phyloP scores from a whole-genome alignment of 1,139 yeast genomes.

The Candida sojae region DNA sequence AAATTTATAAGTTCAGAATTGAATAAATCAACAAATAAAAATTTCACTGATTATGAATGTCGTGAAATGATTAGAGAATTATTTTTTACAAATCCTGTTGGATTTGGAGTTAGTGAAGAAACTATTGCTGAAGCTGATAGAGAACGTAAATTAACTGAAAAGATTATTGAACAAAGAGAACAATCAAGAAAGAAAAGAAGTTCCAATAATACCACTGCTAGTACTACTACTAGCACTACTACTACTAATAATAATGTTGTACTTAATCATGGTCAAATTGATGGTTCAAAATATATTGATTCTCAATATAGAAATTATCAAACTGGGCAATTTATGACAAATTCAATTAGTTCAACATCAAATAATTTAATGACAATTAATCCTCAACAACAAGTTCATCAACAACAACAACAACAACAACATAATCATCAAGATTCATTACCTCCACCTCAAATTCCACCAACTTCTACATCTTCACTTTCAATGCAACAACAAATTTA shows the following conservation, averaged over 20 bases:
- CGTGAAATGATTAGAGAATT: constrained; percentile 54
- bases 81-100: constrained; percentile 57
- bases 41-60: constrained; percentile 55
- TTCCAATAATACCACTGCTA: not conserved
- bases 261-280: not conserved
- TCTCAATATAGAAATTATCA: constrained; percentile 5
- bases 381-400: not conserved
- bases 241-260: too few species aligned
- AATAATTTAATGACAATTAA: constrained; percentile 30
- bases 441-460: constrained; percentile 3
- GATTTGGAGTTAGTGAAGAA: constrained; percentile 57
- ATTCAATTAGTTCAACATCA: not conserved
- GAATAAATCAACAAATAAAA: constrained; percentile 58
- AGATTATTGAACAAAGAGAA: constrained; percentile 31
- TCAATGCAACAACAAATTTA: constrained; percentile 4
- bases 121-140: constrained; percentile 39
- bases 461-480: constrained; percentile 1
- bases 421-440: constrained; percentile 1
- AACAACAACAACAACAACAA: not conserved
- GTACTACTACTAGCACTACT: too few species aligned
- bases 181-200: constrained; percentile 16
- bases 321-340: constrained; percentile 1
- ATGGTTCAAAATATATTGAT: constrained; percentile 3
- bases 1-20: constrained; percentile 61
- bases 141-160: constrained; percentile 40